phyloP scores from a whole-genome alignment of 495 filamentous ascomycete species.

The Pseudevernia furfuracea region DNA sequence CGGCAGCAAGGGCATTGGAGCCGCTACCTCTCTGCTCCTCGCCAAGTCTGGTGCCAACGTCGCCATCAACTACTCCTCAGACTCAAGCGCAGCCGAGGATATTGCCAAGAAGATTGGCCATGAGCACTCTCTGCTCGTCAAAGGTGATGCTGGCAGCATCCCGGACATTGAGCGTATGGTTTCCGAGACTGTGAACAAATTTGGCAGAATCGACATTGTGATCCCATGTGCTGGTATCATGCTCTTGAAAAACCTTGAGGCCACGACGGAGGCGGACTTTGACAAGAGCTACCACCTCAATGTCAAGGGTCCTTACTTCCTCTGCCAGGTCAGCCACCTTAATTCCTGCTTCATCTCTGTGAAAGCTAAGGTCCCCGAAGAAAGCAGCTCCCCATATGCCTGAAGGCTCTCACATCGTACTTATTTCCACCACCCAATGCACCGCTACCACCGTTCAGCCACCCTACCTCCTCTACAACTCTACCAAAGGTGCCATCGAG shows the following conservation, averaged over 20 bases:
- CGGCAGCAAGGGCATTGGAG: conserved; percentile 60
- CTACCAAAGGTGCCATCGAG: conserved; percentile 63
- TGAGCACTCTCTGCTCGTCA: conserved; percentile 46
- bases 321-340: conserved; percentile 44
- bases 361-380: conserved; percentile 27
- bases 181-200: conserved; percentile 38
- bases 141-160: conserved; percentile 42
- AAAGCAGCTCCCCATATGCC: conserved; percentile 57
- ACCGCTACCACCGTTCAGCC: conserved; percentile 42
- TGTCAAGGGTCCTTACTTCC: conserved; percentile 62
- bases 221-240: conserved; percentile 54
- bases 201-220: conserved; percentile 54
- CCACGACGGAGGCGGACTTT: conserved; percentile 52
- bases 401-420: conserved; percentile 48
- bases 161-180: conserved; percentile 38
- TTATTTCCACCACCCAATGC: conserved; percentile 51
- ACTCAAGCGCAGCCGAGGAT: conserved; percentile 45
- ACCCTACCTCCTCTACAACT: conserved; percentile 52
- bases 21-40: conserved; percentile 47
- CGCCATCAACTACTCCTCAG: conserved; percentile 55
- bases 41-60: conserved; percentile 53
- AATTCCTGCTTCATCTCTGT: background rate
- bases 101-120: conserved; percentile 47
- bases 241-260: conserved; percentile 46
- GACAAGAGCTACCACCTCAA: conserved; percentile 50